Percentiles rank a stretch among this genome's conserved stretches.
phyloP scores from a whole-genome alignment of 2,329 filamentous ascomycete species.

The Hypomyces rosellus region DNA sequence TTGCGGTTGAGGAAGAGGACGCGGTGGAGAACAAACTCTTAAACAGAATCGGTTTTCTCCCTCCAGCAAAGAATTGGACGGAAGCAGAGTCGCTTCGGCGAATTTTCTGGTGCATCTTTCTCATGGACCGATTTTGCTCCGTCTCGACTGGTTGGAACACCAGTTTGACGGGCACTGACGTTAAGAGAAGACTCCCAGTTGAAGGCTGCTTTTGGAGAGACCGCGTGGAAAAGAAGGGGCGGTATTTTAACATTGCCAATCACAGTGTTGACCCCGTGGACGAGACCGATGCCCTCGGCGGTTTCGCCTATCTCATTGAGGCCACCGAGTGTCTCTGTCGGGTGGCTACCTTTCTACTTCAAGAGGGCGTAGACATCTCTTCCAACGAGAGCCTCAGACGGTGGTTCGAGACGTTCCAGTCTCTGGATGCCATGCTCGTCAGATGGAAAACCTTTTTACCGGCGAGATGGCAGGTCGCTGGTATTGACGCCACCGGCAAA shows the following conservation, averaged over 20 bases:
- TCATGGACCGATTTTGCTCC: constrained; percentile 28
- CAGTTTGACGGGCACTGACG: constrained; percentile 28
- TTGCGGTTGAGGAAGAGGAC: constrained; percentile 18
- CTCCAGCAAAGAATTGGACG: constrained; percentile 19
- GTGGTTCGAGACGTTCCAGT: constrained; percentile 40
- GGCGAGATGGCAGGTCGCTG: constrained; percentile 34
- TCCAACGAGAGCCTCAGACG: constrained; percentile 30
- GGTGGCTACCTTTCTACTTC: constrained; percentile 37
- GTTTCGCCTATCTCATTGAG: constrained; percentile 40
- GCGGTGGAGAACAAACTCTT: constrained; percentile 14
- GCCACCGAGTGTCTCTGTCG: constrained; percentile 37
- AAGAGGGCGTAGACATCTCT: constrained; percentile 32
- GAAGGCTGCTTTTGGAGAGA: constrained; percentile 31
- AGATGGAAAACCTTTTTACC: constrained; percentile 42
- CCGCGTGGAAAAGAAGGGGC: constrained; percentile 19
- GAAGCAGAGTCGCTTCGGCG: constrained; percentile 28
- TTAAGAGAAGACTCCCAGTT: constrained; percentile 28
- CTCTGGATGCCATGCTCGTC: constrained; percentile 36
- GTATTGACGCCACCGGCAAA: constrained; percentile 28
- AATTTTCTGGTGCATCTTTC: constrained; percentile 33
- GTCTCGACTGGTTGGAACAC: constrained; percentile 31
- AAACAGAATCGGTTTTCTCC: constrained; percentile 18
- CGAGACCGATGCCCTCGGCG: constrained; percentile 21
- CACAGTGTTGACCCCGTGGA: constrained; percentile 5
- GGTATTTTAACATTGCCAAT: constrained; percentile 19